Evolutionary conservation across 768 basidiomycete species (phyloP).

Genomic region (Hericium coralloides): DNA sequence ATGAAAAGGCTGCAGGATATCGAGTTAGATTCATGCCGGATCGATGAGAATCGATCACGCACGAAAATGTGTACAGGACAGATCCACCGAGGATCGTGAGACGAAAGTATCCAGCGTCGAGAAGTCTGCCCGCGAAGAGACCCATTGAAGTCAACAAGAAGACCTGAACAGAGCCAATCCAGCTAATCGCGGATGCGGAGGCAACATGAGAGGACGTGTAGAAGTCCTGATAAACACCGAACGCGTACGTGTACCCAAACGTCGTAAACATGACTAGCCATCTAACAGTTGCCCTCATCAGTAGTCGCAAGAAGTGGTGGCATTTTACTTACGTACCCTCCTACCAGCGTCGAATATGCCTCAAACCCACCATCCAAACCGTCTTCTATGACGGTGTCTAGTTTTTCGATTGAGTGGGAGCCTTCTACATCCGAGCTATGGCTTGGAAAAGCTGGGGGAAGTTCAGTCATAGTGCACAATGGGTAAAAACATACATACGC

Average conservation of each 20-base stretch:
- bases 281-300: no score
- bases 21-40: no score
- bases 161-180: slow-evolving; percentile 1
- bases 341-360: no score
- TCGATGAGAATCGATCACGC: background rate
- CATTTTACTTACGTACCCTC: no score
- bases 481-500: no score
- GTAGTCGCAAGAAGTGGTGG: no score
- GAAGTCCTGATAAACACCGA: slow-evolving; percentile 5
- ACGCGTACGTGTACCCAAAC: background rate
- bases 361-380: no score
- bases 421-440: no score
- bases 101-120: background rate
- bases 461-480: no score
- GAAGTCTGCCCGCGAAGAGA: background rate
- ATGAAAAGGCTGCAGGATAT: slow-evolving; percentile 32
- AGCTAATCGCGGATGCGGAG: background rate
- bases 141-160: background rate
- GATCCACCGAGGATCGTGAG: background rate
- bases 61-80: slow-evolving; percentile 1
- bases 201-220: background rate
- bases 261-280: background rate
- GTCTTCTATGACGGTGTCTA: no score
- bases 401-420: no score
- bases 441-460: no score